These are phyloP conservation scores for Termitomyces sp. DNA, from an alignment of 768 basidiomycete genomes.

Conservation along the genomic window DNA sequence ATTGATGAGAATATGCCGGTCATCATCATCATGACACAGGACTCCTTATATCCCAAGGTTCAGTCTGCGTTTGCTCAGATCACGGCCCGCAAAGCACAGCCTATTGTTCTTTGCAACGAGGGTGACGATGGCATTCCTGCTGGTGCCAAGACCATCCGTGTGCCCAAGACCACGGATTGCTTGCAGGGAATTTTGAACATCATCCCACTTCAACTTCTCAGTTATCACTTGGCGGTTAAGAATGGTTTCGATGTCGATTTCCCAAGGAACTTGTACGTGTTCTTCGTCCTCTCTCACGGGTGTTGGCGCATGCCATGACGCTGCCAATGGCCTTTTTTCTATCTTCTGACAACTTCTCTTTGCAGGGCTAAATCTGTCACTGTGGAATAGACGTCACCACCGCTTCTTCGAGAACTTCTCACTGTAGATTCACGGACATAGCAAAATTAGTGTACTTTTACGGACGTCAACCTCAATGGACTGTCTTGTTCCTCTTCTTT, in stretches of 20 bases:
- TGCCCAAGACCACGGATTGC: constrained; percentile 91
- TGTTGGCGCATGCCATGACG: not conserved
- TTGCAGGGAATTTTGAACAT: constrained; percentile 96
- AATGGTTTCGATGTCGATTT: constrained; percentile 98
- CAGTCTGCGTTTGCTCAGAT: constrained; percentile 96
- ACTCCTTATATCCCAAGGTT: constrained; percentile 97
- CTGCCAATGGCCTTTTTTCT: not conserved
- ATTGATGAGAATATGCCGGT: constrained; percentile 99
- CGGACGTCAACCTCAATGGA: constrained; percentile 9
- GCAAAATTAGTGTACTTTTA: constrained; percentile 24
- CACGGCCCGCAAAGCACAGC: constrained; percentile 93
- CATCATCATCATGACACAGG: constrained; percentile 99
- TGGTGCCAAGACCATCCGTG: constrained; percentile 82
- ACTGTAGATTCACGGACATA: constrained; percentile 8
- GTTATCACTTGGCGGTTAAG: constrained; percentile 93
- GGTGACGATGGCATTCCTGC: constrained; percentile 75
- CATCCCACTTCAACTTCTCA: constrained; percentile 91
- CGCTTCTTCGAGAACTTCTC: not conserved
- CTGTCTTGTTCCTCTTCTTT: not conserved
- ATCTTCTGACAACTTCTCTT: constrained; percentile 1
- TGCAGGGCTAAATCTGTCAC: constrained; percentile 73
- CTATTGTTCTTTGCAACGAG: constrained; percentile 94
- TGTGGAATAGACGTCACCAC: constrained; percentile 45
- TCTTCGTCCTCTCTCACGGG: not conserved
- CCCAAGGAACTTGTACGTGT: constrained; percentile 86